phyloP scores from a whole-genome alignment of 2,329 filamentous ascomycete species.

The Colletotrichum incanum region DNA sequence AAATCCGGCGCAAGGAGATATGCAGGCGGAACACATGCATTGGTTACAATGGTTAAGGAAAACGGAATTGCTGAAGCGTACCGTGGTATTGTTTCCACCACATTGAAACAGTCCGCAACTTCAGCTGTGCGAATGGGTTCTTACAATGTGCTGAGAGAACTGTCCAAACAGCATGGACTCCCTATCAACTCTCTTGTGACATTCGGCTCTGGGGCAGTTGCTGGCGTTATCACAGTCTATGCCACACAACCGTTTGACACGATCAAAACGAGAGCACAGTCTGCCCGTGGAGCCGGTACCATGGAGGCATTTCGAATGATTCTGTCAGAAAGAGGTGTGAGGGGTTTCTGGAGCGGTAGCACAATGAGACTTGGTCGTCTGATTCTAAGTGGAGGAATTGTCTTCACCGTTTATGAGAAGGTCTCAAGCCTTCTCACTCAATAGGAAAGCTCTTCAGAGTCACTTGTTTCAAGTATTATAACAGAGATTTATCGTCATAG shows the following conservation, averaged over 20 bases:
- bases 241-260: conserved; percentile 75
- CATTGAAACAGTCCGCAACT: conserved; percentile 63
- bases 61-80: conserved; percentile 61
- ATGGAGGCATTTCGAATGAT: conserved; percentile 70
- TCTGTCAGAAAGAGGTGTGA: conserved; percentile 69
- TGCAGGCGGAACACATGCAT: conserved; percentile 51
- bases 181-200: conserved; percentile 56
- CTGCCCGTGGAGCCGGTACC: conserved; percentile 70
- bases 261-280: conserved; percentile 76
- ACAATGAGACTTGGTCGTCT: conserved; percentile 77
- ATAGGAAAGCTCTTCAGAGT: neutral
- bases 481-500: too few relatives aligned
- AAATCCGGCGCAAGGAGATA: conserved; percentile 50
- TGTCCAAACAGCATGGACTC: conserved; percentile 43
- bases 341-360: conserved; percentile 77
- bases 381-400: conserved; percentile 76
- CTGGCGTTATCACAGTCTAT: conserved; percentile 73
- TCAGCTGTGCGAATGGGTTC: conserved; percentile 64
- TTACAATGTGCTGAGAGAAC: conserved; percentile 63
- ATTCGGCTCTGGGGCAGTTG: conserved; percentile 74
- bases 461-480: neutral
- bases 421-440: conserved; percentile 61
- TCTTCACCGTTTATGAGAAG: conserved; percentile 76
- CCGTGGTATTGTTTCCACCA: conserved; percentile 61
- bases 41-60: conserved; percentile 54